These are phyloP conservation scores for Thecamonas trahens DNA, from an alignment of 78 protist genomes.

Conservation along the genomic window DNA sequence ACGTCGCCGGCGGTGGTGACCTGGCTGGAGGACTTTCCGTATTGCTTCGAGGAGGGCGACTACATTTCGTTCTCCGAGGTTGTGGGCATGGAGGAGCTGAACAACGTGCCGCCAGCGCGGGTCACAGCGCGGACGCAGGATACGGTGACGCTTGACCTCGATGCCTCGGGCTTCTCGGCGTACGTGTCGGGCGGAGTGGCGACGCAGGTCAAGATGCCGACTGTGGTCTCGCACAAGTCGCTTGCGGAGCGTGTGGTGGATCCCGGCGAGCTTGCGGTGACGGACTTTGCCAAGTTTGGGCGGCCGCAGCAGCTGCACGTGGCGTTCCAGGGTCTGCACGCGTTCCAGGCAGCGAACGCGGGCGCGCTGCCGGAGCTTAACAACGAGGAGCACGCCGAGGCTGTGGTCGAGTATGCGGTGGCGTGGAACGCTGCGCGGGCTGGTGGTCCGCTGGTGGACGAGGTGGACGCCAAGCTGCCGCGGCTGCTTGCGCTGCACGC, in stretches of 20 bases:
- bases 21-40: conserved; percentile 60
- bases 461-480: conserved; percentile 43
- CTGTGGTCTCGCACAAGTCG: conserved; percentile 23
- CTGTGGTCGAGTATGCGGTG: background rate
- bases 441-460: background rate
- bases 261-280: conserved; percentile 42
- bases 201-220: conserved; percentile 81
- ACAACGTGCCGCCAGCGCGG: conserved; percentile 28
- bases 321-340: conserved; percentile 53
- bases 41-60: conserved; percentile 79
- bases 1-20: conserved; percentile 55
- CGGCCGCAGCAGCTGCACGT: conserved; percentile 49
- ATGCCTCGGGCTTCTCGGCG: conserved; percentile 34
- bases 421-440: background rate
- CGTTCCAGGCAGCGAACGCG: conserved; percentile 12
- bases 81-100: conserved; percentile 82
- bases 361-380: conserved; percentile 48
- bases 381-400: conserved; percentile 26
- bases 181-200: conserved; percentile 79
- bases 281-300: conserved; percentile 77
- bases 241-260: conserved; percentile 26
- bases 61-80: conserved; percentile 76
- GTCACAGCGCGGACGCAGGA: conserved; percentile 39
- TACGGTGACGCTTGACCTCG: conserved; percentile 70
- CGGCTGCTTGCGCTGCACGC: conserved; percentile 36